Base-by-base conservation (phyloP, 2,329 filamentous ascomycete species). In the Apiospora marii region DNA sequence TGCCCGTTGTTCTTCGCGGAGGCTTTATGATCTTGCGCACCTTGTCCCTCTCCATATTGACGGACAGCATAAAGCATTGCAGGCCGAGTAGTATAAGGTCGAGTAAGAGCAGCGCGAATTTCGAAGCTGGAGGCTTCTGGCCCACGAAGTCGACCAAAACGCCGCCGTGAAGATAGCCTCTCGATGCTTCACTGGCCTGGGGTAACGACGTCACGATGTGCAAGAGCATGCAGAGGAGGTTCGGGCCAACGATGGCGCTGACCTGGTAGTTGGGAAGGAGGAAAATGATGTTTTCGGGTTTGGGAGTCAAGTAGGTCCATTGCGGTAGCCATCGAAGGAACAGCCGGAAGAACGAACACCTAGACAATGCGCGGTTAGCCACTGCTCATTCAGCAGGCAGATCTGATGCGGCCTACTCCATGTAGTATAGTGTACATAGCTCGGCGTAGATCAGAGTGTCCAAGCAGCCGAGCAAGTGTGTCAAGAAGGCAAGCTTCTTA, bases 91-190 rank as follows among this genome's bases (percentile, higher is more conserved):
- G 85, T 43, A 89, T 76, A 8, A 88, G 34, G 79, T 93, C 91
- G 61, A 90, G 80, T 2, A 88, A 77, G 6, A 92, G 75, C 67
- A 92, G 85, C 69, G 87, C 86, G 22, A 89, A 77, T 74, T 86
- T 86, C 34, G 89, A 91, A 1, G 86, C 85, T 1, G 91, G 89
- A 4, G 90, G 89, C 75, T 87, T 88, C 79, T 93, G 91, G 19
- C 91, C 91, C 75, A 93, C 85, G 75, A 93, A 91, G 78, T 93
- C 91, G 76, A 92, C 87, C 34, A 93, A 85, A 69, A 92, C 84
- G 46, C 91, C 91, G 34, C 91, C 91, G 74, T 93, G 91, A 34
- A 92, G 85, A 78, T 92, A 93, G 34, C 91, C 91, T 70, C 90
- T 85, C 73, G 89, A 86, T 49, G 88, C 86, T 76, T 92, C 91